Evolutionary conservation across 108 stramenopile species (phyloP), one percentile per base, ranked within the genome.

Genomic region (Fragilariopsis cylindrus): DNA sequence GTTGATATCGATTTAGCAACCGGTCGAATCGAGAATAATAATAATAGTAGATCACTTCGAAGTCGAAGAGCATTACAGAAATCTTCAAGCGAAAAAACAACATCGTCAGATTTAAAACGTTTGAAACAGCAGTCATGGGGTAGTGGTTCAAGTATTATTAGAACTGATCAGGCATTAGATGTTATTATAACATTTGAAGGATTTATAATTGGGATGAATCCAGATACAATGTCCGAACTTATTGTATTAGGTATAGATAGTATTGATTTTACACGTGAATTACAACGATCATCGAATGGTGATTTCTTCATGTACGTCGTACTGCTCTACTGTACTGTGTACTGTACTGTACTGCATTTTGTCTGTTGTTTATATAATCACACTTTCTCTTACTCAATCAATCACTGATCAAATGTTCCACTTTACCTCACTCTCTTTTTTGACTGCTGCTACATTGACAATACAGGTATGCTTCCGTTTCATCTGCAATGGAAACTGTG

Each of bases 161-260:
- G 45, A n/a, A 63, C 62, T n/a, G 42, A 63, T 15, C 43, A 63
- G n/a, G 40, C 62, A 45, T 44, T 63, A 11, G 62, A 63, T 13
- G 62, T 63, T 40, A 45, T 8, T 44, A 40, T 63, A 5, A 63
- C 7, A n/a, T 70, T 76, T 76, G 43, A 70, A n/a, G 76, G 76
- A 8, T 76, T 76, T 45, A 48, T 60, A 18, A 58, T 76, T 40
- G 76, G 76, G 6, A 18, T 70, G 48, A 19, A 57, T 39, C 40
- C 47, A n/a, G 45, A 58, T 3, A 60, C 47, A 0, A 64, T 57
- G 16, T 63, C 69, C 13, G 63, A 70, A 53, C 48, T 76, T 9
- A 53, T 76, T 21, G 50, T 76, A 3, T 54, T 48, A 4, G 76
- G 76, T 13, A 76, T 78, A 19, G 47, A 72, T 15, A 64, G 55